phyloP scores from a whole-genome alignment of 805 yeast species.

The Metschnikowia sp. region DNA sequence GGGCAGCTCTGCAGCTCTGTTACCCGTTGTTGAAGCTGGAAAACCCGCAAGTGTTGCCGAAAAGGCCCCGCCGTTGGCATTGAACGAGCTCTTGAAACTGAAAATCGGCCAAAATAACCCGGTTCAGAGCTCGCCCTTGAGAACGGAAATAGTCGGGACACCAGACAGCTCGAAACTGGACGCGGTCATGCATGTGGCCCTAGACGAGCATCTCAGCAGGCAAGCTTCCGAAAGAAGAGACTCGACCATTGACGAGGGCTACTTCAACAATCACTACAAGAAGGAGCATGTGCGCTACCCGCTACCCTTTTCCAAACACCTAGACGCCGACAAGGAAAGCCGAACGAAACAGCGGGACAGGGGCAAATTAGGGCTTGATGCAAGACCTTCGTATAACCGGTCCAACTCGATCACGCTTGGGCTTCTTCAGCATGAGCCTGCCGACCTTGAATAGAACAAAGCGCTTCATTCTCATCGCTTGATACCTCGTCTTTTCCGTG shows the following conservation, averaged over 20 bases:
- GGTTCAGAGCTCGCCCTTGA: constrained; percentile 15
- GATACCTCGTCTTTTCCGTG: not conserved
- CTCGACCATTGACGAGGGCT: constrained; percentile 8
- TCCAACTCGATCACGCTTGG: constrained; percentile 42
- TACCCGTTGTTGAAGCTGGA: constrained; percentile 1
- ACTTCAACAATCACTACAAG: constrained; percentile 45
- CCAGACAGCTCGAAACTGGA: constrained; percentile 8
- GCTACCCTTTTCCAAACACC: constrained; percentile 39
- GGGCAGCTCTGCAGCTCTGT: constrained; percentile 2
- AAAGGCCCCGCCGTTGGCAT: not conserved
- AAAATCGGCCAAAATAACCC: constrained; percentile 8
- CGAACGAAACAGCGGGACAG: constrained; percentile 18
- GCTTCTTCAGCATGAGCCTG: constrained; percentile 28
- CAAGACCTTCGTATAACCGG: constrained; percentile 30
- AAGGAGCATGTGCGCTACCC: constrained; percentile 44
- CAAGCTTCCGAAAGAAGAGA: constrained; percentile 10
- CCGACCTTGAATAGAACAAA: not conserved
- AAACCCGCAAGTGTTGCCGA: not conserved
- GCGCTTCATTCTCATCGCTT: not conserved
- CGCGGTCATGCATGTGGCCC: not conserved
- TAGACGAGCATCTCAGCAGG: constrained; percentile 1
- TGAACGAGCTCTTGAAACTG: constrained; percentile 6
- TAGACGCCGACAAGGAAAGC: constrained; percentile 32
- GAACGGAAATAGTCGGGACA: constrained; percentile 12
- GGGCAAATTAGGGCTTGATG: constrained; percentile 8